Evolutionary conservation across 768 basidiomycete species (phyloP), one percentile per base, ranked within the genome.

Genomic region (Amanita polypyramis): DNA sequence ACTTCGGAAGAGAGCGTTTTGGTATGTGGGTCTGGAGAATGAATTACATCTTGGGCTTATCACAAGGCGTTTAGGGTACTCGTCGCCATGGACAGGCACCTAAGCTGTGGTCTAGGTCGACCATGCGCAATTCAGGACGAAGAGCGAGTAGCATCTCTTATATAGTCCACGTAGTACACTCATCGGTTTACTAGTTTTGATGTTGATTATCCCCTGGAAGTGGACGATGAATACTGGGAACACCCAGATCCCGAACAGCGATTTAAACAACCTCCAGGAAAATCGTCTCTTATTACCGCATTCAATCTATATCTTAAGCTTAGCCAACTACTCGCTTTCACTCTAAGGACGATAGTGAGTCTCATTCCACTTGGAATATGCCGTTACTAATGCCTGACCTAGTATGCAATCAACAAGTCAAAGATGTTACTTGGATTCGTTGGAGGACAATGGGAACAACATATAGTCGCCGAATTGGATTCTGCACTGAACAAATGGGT

Each of bases 351-450:
- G 0, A 76, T 86, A 40, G 80, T 80, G 57, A 51, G 78, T 63
- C 21, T 2, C n/a, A 19, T 40, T 20, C 14, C 33, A 10, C 8
- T 19, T 48, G 34, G 33, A 30, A 3, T 25, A 4, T 29, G 35
- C 21, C 19, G 41, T n/a, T 23, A 32, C 8, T 30, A 34, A 21
- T 32, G 10, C 19, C n/a, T 3, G 35, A 15, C 20, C 30, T 46
- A 88, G 86, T 93, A 91, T 59, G 82, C 87, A n/a, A 85, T 88
- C 55, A 86, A 84, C 58, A 85, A 82, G 56, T 78, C 78, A 0
- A 82, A 83, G 56, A 63, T 78, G 6, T 60, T 77, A 1, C 69
- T 85, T 4, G 83, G 82, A 11, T 76, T 80, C 52, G 74, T 75
- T 3, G 80, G 79, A 1, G 49, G 65, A 51, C 52, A 79, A 48